Evolutionary conservation across 2,329 filamentous ascomycete genomes (phyloP), one percentile per base, ranked within the genome.

Genomic region (Scedosporium minutisporum): DNA sequence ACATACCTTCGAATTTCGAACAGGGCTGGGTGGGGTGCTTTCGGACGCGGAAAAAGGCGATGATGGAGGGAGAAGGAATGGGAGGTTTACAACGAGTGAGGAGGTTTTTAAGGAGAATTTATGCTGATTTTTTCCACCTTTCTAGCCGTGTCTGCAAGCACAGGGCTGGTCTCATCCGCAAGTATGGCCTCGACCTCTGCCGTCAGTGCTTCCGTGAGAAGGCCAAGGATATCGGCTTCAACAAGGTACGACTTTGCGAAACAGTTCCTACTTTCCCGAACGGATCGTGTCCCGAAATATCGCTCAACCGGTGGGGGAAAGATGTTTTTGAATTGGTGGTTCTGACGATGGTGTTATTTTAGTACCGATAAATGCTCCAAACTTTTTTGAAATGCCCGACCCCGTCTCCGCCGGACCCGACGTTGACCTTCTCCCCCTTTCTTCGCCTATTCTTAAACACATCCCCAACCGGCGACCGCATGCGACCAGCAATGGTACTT

Each of bases 101-200:
- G 27, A 7, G n/a, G n/a, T 7, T 23, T 23, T 14, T 14, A 42
- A 16, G 27, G 21, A 46, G 33, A 63, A 23, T 38, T 59, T 18
- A 16, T 67, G 68, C 73, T 75, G 70, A 75, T 72, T 64, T 66
- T 60, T 66, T 65, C 64, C 62, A 10, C 33, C 27, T 6, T 41
- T 16, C 10, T 69, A 86, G 83, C 83, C 83, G 83, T 68, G 82
- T 86, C 75, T 86, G 83, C 91, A 91, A 92, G 77, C 93, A 99
- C 90, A 88, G 86, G 77, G 93, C 95, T 76, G 95, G 95, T 96
- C 88, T 99, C 72, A 96, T 99, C 87, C 93, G 95, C 85, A 99
- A 99, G 85, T 99, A 99, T 84, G 93, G 95, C 77, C 86, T 97
- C 73, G 91, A 96, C 81, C 86, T 89, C 76, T 89, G 87, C 85